Conservation (phyloP, 1,139 yeast genomes). For the Saccharomycopsis crataegensis region DNA sequence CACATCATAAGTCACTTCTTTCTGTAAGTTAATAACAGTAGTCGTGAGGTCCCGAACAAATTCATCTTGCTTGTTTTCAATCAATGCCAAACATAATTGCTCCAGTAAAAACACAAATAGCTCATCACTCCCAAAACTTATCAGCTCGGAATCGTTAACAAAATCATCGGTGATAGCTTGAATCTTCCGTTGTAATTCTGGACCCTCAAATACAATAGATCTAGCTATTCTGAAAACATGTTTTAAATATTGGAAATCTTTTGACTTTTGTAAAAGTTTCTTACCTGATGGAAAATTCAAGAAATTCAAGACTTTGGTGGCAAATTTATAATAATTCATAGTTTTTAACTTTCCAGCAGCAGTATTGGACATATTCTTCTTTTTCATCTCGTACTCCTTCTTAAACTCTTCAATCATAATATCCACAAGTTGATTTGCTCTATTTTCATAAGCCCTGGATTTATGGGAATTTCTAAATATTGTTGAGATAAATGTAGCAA, state of each 20-base stretch:
- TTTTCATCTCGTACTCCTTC: conserved; percentile 4
- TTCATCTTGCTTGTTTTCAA: conserved; percentile 1
- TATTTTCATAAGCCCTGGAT: neutral
- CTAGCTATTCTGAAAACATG: conserved; percentile 5
- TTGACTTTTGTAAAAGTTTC: conserved; percentile 1
- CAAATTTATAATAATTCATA: conserved; percentile 4
- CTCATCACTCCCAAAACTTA: neutral
- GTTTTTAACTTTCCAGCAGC: neutral
- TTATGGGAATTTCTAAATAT: neutral
- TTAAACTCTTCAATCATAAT: conserved; percentile 6
- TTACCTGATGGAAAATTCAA: conserved; percentile 4
- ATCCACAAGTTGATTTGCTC: neutral
- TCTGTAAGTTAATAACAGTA: conserved; percentile 4
- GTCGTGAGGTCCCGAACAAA: conserved; percentile 3
- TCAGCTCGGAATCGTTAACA: neutral
- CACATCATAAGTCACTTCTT: conserved; percentile 1
- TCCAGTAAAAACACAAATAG: conserved; percentile 6
- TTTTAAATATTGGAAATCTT: conserved; percentile 3
- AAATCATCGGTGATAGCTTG: neutral
- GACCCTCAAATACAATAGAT: conserved; percentile 6
- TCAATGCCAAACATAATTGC: conserved; percentile 1
- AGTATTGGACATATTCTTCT: neutral
- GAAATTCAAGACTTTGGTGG: neutral
- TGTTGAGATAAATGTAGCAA: conserved; percentile 1
- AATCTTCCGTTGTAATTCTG: conserved; percentile 3